Evolutionary conservation across 495 filamentous ascomycete genomes (phyloP), one percentile per base, ranked within the genome.

Genomic region (Daldinia decipiens): DNA sequence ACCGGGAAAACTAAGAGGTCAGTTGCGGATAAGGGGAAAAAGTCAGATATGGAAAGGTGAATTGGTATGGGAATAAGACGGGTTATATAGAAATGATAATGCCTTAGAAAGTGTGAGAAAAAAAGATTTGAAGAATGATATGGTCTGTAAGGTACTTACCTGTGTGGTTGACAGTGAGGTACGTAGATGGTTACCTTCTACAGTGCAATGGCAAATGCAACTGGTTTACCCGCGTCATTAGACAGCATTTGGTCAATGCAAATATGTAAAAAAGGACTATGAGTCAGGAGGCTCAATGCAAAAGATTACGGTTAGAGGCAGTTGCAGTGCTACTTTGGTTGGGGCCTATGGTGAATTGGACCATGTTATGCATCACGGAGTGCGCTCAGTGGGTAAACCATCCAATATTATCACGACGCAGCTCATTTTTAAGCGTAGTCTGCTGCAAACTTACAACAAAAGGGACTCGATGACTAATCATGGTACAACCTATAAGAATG

Each of bases 361-460:
- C 21, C 19, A 5, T 24, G 43, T 24, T 47, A 24, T 47, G 43
- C 43, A 47, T 24, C 1, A 4, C 6, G 43, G 43, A 21, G 4
- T 12, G 43, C 19, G 19, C 43, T 47, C 9, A 24, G 43, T 47
- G 43, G 43, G 43, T 47, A 47, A 24, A 47, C 43, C 43, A 21
- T 47, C 43, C 21, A 12, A 47, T 24, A 47, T 47, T 47, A 47
- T 47, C 43, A 24, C 43, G 43, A 47, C 24, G 24, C 19, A 47
- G 9, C 43, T 47, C 17, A 47, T 24, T 12, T 24, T 12, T 11
- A 12, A 13, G 19, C 17, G 19, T 47, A 13, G 1, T 5, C 9
- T 24, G 43, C 43, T 24, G 43, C 43, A 47, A 47, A 21, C 39
- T 17, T 40, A 2, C 15, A n/a, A 40, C n/a, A 40, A 5, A 15